Evolutionary conservation across 1,284 basidiomycete genomes (phyloP), one percentile per base, ranked within the genome.

Genomic region (Cryptococcus sp.): DNA sequence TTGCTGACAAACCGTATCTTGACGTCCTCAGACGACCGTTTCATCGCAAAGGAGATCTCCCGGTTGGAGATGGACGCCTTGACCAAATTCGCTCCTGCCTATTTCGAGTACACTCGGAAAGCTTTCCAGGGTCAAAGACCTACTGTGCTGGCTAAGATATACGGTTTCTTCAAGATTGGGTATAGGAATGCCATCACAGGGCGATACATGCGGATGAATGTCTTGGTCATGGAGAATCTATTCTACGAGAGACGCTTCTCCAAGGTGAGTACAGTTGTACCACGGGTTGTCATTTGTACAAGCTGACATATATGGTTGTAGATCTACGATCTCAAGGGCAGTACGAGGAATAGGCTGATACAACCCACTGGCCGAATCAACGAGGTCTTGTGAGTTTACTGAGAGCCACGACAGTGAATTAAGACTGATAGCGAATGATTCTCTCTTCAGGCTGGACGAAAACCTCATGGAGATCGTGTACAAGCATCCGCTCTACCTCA

Each of bases 11-110:
- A 31, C 7, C 42, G 16, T 44, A 20, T n/a, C n/a, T 31, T 3
- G 54, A 41, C 57, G 8, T 13, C 31, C 51, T 42, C 68, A 91
- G 96, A 99, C 75, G 93, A 98, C 74, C 91, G 96, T 4, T 95
- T 99, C 81, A 94, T 99, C 66, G 92, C 96, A 49, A 99, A 99
- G 74, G 95, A 97, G 72, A 85, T 99, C 35, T 96, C 93, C 0
- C 85, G 87, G 56, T 84, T 90, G 42, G 96, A 99, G 76, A 83
- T 98, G 69, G 92, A 97, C 72, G 90, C 91, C 0, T 91, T 99
- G 85, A 91, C 94, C 69, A 93, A 90, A 7, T 99, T 99, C 78
- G 96, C 93, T 8, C 95, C 95, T 0, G 89, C 91, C 3, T 99
- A 99, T 78, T 99, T 99, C 73, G 90, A 94, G 67, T 99, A 99